phyloP scores from a whole-genome alignment of 257 asterid genomes.

The Paulownia fortunei region DNA sequence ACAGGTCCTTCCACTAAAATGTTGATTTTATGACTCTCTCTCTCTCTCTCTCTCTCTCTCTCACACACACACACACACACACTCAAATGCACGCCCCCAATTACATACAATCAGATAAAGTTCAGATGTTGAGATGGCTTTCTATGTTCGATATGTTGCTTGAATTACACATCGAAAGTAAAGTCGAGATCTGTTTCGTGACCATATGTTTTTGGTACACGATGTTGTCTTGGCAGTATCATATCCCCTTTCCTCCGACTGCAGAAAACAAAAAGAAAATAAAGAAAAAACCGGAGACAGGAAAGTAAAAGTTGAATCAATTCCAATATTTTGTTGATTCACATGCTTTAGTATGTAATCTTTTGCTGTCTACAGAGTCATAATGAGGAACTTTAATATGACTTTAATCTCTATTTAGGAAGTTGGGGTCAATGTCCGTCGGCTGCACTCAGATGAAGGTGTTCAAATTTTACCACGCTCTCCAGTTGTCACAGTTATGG shows the following conservation, averaged over 20 bases:
- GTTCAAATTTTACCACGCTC: conserved; percentile 67
- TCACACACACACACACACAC: background rate
- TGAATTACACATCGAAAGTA: background rate
- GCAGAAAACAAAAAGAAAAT: background rate
- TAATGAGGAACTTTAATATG: conserved; percentile 19
- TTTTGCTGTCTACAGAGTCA: conserved; percentile 11
- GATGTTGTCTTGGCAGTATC: conserved; percentile 13
- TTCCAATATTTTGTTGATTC: conserved; percentile 15
- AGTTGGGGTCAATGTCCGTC: conserved; percentile 78
- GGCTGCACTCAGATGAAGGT: conserved; percentile 78
- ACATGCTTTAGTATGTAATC: conserved; percentile 14
- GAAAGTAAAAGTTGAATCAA: conserved; percentile 5
- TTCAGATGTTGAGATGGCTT: background rate
- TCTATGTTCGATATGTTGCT: conserved; percentile 6
- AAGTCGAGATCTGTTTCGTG: background rate
- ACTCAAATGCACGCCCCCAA: background rate
- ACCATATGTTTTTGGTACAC: background rate
- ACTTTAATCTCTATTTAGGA: conserved; percentile 62
- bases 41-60: background rate
- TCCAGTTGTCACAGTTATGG: conserved; percentile 98
- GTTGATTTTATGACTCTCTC: background rate
- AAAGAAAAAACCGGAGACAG: background rate
- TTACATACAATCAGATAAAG: background rate
- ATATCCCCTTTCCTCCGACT: background rate
- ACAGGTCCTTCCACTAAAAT: background rate